Evolutionary conservation across 768 basidiomycete species (phyloP), one percentile per base, ranked within the genome.

Genomic region (Boletus tomentosulus): DNA sequence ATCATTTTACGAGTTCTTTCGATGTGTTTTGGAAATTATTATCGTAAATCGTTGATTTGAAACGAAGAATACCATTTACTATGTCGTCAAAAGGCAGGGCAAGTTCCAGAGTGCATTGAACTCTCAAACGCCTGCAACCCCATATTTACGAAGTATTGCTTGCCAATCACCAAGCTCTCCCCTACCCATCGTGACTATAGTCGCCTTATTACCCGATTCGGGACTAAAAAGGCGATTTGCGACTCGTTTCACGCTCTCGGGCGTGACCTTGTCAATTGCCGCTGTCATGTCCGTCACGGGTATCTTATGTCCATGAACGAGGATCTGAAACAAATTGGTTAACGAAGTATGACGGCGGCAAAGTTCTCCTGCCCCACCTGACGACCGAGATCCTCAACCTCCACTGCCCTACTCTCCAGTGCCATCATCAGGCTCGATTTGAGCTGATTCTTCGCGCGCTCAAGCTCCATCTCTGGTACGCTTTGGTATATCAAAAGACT

Each of bases 361-460:
- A 15, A 44, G 13, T 30, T 28, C 28, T 12, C 12, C 41, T 37
- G 47, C 35, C 73, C 25, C 62, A 86, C 87, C 82, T 97, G 95
- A 54, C 96, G 80, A 33, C 95, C 95, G 6, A 97, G 78, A 69
- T 97, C 91, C 65, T 92, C 90, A 9, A 94, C 90, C 63, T 87
- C 87, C 5, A 92, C 80, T 13, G 88, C 80, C 31, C 89, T 75
- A 63, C 89, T 92, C 73, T 97, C 94, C 43, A 98, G 72, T 2
- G 92, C 90, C 96, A 98, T 98, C 76, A 93, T 89, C 57, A 98
- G 72, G 46, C 85, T 87, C 24, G 87, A 89, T 70, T 92, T 92
- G 57, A 98, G 83, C 77, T 98, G 95, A 65, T 98, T 98, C 76
- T 94, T 94, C 37, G 96, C 95, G 54, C 96, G 78, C 53, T 75